These are phyloP conservation scores for Sporothrix mexicana DNA, from an alignment of 2,329 filamentous ascomycete species.

Conservation along the genomic window DNA sequence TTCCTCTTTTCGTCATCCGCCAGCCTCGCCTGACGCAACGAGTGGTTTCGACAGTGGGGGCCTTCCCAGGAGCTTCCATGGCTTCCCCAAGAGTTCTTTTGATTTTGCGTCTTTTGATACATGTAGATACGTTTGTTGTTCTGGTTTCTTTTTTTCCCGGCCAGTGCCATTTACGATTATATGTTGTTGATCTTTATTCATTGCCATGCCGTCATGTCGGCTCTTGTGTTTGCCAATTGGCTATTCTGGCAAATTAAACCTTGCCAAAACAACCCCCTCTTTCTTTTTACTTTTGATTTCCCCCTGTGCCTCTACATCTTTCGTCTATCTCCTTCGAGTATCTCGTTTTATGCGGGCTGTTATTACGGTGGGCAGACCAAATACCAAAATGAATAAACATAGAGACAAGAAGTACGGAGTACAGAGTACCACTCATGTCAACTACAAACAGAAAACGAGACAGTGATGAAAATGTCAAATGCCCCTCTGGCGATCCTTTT, in stretches of 20 bases:
- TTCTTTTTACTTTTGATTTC: not conserved
- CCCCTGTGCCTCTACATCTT: not conserved
- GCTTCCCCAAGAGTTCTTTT: too few species aligned
- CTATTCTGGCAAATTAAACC: conserved; percentile 17
- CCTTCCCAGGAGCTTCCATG: not conserved
- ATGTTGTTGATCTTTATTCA: not conserved
- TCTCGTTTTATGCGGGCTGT: conserved; percentile 1
- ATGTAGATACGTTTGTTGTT: not conserved
- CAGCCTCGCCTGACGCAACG: conserved; percentile 26
- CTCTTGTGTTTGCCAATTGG: conserved; percentile 15
- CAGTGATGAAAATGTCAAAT: not conserved
- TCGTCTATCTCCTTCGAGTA: conserved; percentile 17
- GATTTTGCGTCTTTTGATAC: not conserved
- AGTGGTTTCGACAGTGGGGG: conserved; percentile 7
- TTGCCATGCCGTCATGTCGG: not conserved
- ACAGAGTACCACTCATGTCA: not conserved
- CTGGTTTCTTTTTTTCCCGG: not conserved
- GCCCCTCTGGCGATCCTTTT: conserved; percentile 14
- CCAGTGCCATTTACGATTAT: not conserved
- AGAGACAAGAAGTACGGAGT: not conserved
- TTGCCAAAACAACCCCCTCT: not conserved
- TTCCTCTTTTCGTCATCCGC: not conserved
- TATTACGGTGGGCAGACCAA: not conserved
- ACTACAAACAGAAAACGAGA: not conserved
- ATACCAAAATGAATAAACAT: not conserved